Conservation (phyloP, 148 eudicot genomes). For the Persicaria tinctoria region DNA sequence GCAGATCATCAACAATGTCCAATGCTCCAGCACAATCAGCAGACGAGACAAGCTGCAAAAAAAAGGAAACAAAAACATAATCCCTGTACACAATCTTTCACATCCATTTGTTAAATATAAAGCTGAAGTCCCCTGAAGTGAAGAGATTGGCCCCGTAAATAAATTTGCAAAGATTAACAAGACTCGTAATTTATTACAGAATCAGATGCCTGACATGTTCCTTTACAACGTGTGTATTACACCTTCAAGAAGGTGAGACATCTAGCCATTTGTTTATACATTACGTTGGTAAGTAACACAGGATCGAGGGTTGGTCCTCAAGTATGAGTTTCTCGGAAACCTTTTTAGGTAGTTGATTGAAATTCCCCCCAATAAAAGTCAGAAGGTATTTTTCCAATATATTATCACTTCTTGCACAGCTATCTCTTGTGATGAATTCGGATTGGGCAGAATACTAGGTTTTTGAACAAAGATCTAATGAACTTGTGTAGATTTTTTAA, state of each 20-base stretch:
- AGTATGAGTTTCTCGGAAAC: background rate
- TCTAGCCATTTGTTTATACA: background rate
- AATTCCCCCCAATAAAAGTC: background rate
- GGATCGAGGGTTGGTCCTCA: background rate
- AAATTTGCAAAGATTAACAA: background rate
- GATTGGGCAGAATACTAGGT: background rate
- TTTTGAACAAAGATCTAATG: background rate
- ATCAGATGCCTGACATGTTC: background rate
- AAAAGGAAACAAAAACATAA: background rate
- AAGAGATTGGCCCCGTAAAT: background rate
- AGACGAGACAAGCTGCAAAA: slow-evolving; percentile 78
- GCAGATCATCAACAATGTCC: slow-evolving; percentile 91
- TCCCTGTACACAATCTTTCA: background rate
- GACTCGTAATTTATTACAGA: background rate
- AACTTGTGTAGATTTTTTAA: background rate
- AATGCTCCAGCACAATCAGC: slow-evolving; percentile 99
- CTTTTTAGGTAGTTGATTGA: background rate
- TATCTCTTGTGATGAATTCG: background rate
- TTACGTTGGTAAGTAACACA: background rate
- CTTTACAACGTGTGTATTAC: background rate
- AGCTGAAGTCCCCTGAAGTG: background rate
- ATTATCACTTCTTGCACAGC: background rate
- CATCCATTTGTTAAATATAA: background rate
- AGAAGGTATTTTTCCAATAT: background rate
- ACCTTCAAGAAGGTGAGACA: background rate